Base-by-base conservation (phyloP, 2,329 filamentous ascomycete genomes). In the Aspergillus calidoustus region DNA sequence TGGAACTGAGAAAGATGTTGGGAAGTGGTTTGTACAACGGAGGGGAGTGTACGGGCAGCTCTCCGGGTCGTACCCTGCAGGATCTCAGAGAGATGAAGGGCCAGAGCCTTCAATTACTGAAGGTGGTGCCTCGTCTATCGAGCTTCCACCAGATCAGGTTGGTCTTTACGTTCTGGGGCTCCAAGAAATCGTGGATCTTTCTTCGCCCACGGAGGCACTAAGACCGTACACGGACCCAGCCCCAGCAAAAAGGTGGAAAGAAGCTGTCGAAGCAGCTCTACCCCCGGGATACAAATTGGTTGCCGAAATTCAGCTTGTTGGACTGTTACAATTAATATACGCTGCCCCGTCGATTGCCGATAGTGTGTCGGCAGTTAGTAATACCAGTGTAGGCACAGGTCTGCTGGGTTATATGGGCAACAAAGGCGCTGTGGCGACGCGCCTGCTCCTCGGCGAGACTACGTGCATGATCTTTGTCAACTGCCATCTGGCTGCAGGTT, bases 361-460 rank as follows among this genome's bases (percentile, higher is more conserved):
- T 0, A 90, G 89, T 2, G 86, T 98, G 69, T 91, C 88, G 64
- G 91, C 91, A 53, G 87, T 97, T 68, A 96, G 91, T 76, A 93
- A 90, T 1, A 88, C 88, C 4, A 90, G 87, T 60, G 89, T 98
- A 7, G 94, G 93, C 0, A 99, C 95, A 0, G 95, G 95, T 0
- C 77, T 98, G 48, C 86, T 96, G 77, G 94, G 94, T 0, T 97
- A 97, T 72, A 89, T 97, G 81, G 95, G 95, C 9, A 99, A 99
- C 76, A 99, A 99, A 75, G 95, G 95, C 1, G 94, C 91, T 4
- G 90, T 97, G 0, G 87, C 89, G 3, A 90, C 91, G 4, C 86
- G 94, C 22, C 81, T 99, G 4, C 83, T 99, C 0, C 80, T 99
- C 0, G 95, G 94, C 2, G 95, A 97, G 75, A 93, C 93, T 0